Evolutionary conservation across 352 stramenopile species (phyloP).

Genomic region (Saprolegnia parasitica): DNA sequence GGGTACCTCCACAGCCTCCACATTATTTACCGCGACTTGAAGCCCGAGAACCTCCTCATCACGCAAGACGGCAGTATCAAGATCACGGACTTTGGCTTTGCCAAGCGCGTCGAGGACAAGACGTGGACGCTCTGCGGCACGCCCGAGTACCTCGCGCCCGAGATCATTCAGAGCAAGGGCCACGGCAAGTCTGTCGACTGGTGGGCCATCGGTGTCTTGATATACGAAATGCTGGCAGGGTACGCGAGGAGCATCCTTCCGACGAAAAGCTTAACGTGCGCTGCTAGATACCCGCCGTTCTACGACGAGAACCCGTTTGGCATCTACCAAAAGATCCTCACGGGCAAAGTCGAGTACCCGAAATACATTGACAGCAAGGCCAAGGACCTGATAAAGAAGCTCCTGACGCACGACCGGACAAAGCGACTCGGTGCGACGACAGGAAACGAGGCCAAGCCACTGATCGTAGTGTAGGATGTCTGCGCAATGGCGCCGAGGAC

Average conservation of each 20-base stretch:
- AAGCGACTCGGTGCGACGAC: constrained; percentile 72
- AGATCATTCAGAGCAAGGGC: constrained; percentile 90
- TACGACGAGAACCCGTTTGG: constrained; percentile 91
- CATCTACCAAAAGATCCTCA: constrained; percentile 93
- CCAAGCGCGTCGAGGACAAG: constrained; percentile 86
- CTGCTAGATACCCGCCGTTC: constrained; percentile 59
- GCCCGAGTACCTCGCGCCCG: constrained; percentile 89
- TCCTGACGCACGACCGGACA: constrained; percentile 85
- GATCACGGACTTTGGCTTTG: constrained; percentile 92
- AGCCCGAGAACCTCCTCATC: constrained; percentile 92
- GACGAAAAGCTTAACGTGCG: not conserved
- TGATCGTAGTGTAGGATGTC: constrained; percentile 54
- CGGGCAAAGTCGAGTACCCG: constrained; percentile 87
- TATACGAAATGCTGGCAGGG: constrained; percentile 90
- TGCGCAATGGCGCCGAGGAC: constrained; percentile 84
- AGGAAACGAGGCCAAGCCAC: not conserved
- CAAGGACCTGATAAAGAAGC: constrained; percentile 89
- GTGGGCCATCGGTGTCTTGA: constrained; percentile 88
- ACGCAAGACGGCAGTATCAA: constrained; percentile 85
- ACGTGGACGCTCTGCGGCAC: constrained; percentile 92
- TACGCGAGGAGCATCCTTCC: constrained; percentile 31
- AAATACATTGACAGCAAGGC: constrained; percentile 86
- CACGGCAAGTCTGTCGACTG: constrained; percentile 89
- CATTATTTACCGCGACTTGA: constrained; percentile 92
- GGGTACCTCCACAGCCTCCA: constrained; percentile 86